Percentiles rank a stretch among this genome's conserved stretches.
These are phyloP conservation scores for Euryodendron excelsum DNA, from an alignment of 148 eudicot genomes.

Conservation along the genomic window DNA sequence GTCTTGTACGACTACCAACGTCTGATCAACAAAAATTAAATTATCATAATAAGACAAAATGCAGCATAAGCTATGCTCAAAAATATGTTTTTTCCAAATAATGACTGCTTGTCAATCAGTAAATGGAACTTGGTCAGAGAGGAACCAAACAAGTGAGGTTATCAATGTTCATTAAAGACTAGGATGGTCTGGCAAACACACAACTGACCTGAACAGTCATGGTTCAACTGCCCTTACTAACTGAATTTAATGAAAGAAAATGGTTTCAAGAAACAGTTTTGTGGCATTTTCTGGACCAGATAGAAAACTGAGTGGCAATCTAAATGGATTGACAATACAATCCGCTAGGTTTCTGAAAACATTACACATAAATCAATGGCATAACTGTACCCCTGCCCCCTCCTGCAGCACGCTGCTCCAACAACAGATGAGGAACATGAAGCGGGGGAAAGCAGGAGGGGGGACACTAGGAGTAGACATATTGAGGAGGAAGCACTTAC, in stretches of 20 bases:
- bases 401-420: background rate
- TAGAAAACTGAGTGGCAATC: background rate
- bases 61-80: background rate
- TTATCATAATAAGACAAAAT: conserved; percentile 6
- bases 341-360: background rate
- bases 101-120: too few relatives aligned
- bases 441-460: background rate
- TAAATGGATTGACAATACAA: background rate
- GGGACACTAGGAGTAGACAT: background rate
- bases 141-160: background rate
- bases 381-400: background rate
- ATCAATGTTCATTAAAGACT: background rate
- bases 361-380: background rate
- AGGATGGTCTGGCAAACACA: background rate
- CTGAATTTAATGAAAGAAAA: background rate
- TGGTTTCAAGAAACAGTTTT: background rate
- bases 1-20: conserved; percentile 82
- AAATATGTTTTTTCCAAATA: background rate
- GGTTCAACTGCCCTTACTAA: background rate
- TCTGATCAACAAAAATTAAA: conserved; percentile 37
- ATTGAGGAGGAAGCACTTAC: conserved; percentile 46
- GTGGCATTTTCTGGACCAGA: background rate
- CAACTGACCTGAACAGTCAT: background rate
- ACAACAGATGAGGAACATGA: background rate
- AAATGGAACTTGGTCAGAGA: background rate